These are phyloP conservation scores for Aspergillus steynii DNA, from an alignment of 495 filamentous ascomycete genomes.

Conservation along the genomic window DNA sequence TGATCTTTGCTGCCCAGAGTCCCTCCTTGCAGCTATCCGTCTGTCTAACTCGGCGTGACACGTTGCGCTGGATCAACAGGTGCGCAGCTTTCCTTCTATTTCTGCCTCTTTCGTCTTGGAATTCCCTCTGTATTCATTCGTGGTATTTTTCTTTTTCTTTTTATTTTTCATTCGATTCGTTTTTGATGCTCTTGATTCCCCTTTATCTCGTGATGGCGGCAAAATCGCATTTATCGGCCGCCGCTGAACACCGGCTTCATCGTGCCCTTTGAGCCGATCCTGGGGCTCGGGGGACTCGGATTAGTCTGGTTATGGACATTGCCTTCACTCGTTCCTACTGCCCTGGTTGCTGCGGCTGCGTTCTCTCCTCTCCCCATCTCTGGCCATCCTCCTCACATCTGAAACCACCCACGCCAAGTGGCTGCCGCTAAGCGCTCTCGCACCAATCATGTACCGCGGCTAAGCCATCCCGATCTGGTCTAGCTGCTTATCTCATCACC, in stretches of 20 bases:
- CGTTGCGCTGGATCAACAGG: conserved; percentile 19
- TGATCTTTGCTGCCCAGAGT: background rate
- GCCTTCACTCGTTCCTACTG: no score
- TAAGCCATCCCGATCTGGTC: conserved; percentile 13
- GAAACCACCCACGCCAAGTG: conserved; percentile 27
- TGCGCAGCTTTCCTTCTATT: conserved; percentile 9
- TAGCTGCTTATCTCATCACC: conserved; percentile 18
- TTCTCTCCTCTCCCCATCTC: conserved; percentile 2
- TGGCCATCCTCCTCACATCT: conserved; percentile 9
- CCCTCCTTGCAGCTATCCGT: conserved; percentile 26
- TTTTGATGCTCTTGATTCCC: background rate
- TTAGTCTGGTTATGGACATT: no score
- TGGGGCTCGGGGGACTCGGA: no score
- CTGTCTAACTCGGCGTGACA: conserved; percentile 18
- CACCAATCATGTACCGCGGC: conserved; percentile 5
- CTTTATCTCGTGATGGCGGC: no score
- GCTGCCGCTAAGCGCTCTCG: conserved; percentile 19
- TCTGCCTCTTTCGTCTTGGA: conserved; percentile 7
- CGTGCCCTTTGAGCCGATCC: no score
- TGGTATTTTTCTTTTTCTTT: conserved; percentile 5
- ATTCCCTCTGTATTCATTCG: conserved; percentile 5
- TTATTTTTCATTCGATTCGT: background rate
- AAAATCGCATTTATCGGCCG: no score
- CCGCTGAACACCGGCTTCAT: no score
- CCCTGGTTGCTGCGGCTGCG: no score